Evolutionary conservation across 2,329 filamentous ascomycete species (phyloP).

Genomic region (Fusarium sp.): DNA sequence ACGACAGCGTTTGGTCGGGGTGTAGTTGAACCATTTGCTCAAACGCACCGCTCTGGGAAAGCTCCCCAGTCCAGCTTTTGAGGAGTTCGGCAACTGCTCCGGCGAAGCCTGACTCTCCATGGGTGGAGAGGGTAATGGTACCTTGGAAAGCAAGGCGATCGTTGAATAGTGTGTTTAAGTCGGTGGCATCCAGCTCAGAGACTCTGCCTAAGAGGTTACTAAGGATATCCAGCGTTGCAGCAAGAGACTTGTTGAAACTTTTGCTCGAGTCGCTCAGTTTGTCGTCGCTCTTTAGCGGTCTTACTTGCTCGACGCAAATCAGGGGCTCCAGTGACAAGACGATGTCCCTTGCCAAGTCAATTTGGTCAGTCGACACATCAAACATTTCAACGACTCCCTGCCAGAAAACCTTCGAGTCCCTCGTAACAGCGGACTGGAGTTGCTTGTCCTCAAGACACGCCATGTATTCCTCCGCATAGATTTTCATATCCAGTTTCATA

Average conservation of each 20-base stretch:
- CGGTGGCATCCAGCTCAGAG: conserved; percentile 77
- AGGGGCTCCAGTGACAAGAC: conserved; percentile 78
- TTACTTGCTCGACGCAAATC: conserved; percentile 80
- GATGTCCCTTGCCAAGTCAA: conserved; percentile 80
- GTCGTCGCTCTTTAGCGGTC: conserved; percentile 62
- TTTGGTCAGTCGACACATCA: conserved; percentile 78
- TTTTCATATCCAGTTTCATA: conserved; percentile 59
- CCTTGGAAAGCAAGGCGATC: conserved; percentile 77
- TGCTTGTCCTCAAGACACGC: conserved; percentile 71
- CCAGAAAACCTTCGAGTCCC: conserved; percentile 69
- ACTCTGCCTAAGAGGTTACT: conserved; percentile 82
- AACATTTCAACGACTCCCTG: conserved; percentile 72
- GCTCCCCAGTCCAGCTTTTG: conserved; percentile 81
- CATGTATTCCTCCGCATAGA: conserved; percentile 60
- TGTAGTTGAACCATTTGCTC: conserved; percentile 57
- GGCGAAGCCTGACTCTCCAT: conserved; percentile 82
- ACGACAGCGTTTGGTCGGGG: conserved; percentile 56
- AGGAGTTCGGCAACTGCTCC: conserved; percentile 85
- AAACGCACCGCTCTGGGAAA: conserved; percentile 57
- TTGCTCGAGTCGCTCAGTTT: conserved; percentile 57
- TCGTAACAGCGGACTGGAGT: conserved; percentile 75
- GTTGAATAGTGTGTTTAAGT: conserved; percentile 77
- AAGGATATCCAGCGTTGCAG: conserved; percentile 68
- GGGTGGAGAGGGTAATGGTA: conserved; percentile 83
- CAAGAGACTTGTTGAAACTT: conserved; percentile 83